phyloP scores from a whole-genome alignment of 2,329 filamentous ascomycete species.

The Knoxdaviesia capensis region DNA sequence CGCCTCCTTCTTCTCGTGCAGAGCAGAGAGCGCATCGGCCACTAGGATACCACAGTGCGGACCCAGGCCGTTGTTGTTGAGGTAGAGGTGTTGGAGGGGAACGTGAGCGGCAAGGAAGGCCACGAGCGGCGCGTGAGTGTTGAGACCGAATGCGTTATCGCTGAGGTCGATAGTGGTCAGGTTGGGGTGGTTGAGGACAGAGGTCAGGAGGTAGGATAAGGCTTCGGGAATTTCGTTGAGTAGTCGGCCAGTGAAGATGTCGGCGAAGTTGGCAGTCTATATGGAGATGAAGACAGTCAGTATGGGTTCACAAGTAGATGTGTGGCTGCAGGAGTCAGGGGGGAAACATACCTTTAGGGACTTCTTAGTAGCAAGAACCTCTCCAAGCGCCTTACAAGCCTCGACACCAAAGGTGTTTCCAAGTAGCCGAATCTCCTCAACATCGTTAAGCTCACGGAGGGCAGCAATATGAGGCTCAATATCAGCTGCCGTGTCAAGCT shows the following conservation, averaged over 20 bases:
- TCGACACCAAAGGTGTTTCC: constrained; percentile 88
- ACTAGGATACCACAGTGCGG: constrained; percentile 78
- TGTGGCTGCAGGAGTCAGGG: background rate
- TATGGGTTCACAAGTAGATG: background rate
- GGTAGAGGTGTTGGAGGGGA: constrained; percentile 79
- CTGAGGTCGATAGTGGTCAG: constrained; percentile 88
- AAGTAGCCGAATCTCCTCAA: constrained; percentile 70
- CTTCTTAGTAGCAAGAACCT: constrained; percentile 70
- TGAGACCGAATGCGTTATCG: constrained; percentile 94
- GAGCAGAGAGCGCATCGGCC: constrained; percentile 65
- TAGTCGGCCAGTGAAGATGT: constrained; percentile 92
- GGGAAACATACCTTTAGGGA: constrained; percentile 41
- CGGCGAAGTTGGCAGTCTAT: constrained; percentile 69
- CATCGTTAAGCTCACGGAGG: constrained; percentile 48
- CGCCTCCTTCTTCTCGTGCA: constrained; percentile 68
- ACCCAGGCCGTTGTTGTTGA: constrained; percentile 96
- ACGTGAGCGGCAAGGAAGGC: constrained; percentile 78
- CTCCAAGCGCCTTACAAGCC: constrained; percentile 68
- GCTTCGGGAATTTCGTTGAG: constrained; percentile 87
- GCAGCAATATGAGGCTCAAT: constrained; percentile 66
- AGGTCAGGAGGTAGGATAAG: constrained; percentile 64
- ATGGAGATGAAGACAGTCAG: constrained; percentile 3
- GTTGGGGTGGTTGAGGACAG: constrained; percentile 67
- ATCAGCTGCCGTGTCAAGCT: constrained; percentile 76
- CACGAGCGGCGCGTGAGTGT: constrained; percentile 81